These are phyloP conservation scores for Oidiodendron maius DNA, from an alignment of 495 filamentous ascomycete species.

Conservation along the genomic window DNA sequence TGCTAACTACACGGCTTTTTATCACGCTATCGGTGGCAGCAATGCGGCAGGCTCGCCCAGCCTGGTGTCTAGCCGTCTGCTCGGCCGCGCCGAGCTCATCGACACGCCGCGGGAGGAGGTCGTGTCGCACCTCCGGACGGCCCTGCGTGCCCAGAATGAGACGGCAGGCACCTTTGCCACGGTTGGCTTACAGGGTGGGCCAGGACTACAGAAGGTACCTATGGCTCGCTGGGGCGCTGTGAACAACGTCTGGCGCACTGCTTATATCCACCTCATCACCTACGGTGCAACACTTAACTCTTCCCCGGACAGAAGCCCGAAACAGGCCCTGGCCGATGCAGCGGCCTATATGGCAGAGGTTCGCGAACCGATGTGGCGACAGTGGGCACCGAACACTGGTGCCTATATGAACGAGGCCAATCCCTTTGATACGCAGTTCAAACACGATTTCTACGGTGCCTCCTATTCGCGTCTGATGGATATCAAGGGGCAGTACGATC, in stretches of 20 bases:
- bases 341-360: not conserved
- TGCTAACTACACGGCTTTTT: not conserved
- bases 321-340: not conserved
- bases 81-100: not conserved
- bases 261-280: constrained; percentile 4
- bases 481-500: constrained; percentile 46
- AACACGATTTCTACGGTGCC: constrained; percentile 37
- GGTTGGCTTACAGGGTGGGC: not conserved
- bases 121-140: not conserved
- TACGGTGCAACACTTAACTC: not conserved
- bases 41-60: not conserved
- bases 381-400: constrained; percentile 22
- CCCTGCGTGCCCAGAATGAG: not conserved
- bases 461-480: constrained; percentile 32
- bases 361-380: not conserved
- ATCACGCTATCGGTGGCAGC: not conserved
- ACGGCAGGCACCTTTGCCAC: not conserved
- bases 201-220: not conserved
- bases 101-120: not conserved
- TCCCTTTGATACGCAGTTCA: constrained; percentile 25
- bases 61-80: not conserved
- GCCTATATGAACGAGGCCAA: constrained; percentile 45
- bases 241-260: constrained; percentile 1
- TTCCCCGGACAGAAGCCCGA: not conserved
- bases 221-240: not conserved